phyloP scores from a whole-genome alignment of 495 filamentous ascomycete species.

The Lophium mytilinum region DNA sequence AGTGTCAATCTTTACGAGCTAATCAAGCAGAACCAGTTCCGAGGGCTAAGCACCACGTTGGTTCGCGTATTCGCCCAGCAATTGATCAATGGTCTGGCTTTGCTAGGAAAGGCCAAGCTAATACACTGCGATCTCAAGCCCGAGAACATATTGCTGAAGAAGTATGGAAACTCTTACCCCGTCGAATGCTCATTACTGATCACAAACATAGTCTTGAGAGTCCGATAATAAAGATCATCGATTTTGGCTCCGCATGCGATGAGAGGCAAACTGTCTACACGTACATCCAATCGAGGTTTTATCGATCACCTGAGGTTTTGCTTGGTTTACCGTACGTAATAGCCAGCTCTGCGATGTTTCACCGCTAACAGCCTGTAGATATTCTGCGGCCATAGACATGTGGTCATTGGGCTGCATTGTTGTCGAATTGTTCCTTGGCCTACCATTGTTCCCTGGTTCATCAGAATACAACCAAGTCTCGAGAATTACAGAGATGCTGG shows the following conservation, averaged over 20 bases:
- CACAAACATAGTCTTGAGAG: constrained; percentile 67
- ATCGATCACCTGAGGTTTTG: constrained; percentile 92
- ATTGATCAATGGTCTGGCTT: constrained; percentile 80
- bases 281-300: constrained; percentile 98
- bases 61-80: constrained; percentile 98
- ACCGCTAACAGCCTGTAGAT: constrained; percentile 40
- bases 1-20: constrained; percentile 98
- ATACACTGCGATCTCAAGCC: constrained; percentile 99
- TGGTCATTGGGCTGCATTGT: constrained; percentile 99
- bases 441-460: constrained; percentile 93
- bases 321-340: constrained; percentile 69
- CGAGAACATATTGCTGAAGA: constrained; percentile 96
- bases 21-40: constrained; percentile 99
- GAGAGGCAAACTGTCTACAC: constrained; percentile 99
- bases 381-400: constrained; percentile 99
- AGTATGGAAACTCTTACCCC: constrained; percentile 43
- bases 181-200: constrained; percentile 10
- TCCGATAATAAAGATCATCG: constrained; percentile 99
- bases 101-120: constrained; percentile 91
- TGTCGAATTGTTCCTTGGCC: constrained; percentile 91
- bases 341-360: neutral
- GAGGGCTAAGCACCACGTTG: constrained; percentile 92
- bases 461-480: constrained; percentile 99
- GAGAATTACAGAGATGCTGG: constrained; percentile 96
- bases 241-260: constrained; percentile 98